A percentile compares a stretch with the other conserved stretches of the same genome.
Evolutionary conservation across 345 rosid genomes (phyloP).

Genomic region (Barbarea vulgaris): DNA sequence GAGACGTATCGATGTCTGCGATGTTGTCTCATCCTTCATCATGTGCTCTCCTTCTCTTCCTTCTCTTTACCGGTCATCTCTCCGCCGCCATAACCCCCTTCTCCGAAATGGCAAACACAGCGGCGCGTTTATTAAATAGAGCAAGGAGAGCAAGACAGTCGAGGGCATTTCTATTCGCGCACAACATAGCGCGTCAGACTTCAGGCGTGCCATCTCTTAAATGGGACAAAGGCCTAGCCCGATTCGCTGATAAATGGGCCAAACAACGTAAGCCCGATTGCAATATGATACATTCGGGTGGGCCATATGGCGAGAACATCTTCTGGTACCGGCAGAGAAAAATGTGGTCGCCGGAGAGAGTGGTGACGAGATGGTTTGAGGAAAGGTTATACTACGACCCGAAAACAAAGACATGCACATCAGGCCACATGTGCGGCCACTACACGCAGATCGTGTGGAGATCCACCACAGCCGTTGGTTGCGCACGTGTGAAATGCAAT

Average conservation of each 20-base stretch:
- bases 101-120: neutral
- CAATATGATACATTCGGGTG: slow-evolving; percentile 46
- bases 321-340: slow-evolving; percentile 45
- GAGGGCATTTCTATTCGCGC: slow-evolving; percentile 39
- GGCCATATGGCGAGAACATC: slow-evolving; percentile 53
- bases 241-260: slow-evolving; percentile 35
- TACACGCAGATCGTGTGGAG: slow-evolving; percentile 60
- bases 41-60: slow-evolving; percentile 9
- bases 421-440: slow-evolving; percentile 52
- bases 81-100: neutral
- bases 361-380: slow-evolving; percentile 47
- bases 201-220: slow-evolving; percentile 40
- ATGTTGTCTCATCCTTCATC: slow-evolving; percentile 17
- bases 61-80: neutral
- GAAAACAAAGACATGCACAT: slow-evolving; percentile 19
- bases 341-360: slow-evolving; percentile 40
- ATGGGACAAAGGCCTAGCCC: slow-evolving; percentile 47
- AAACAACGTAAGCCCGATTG: slow-evolving; percentile 42
- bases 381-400: slow-evolving; percentile 42
- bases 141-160: slow-evolving; percentile 19
- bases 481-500: slow-evolving; percentile 41
- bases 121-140: slow-evolving; percentile 28
- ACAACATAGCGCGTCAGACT: slow-evolving; percentile 36
- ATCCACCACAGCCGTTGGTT: slow-evolving; percentile 43
- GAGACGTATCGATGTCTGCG: slow-evolving; percentile 14